Conservation (phyloP, 768 basidiomycete species). For the Amanita fuliginea region DNA sequence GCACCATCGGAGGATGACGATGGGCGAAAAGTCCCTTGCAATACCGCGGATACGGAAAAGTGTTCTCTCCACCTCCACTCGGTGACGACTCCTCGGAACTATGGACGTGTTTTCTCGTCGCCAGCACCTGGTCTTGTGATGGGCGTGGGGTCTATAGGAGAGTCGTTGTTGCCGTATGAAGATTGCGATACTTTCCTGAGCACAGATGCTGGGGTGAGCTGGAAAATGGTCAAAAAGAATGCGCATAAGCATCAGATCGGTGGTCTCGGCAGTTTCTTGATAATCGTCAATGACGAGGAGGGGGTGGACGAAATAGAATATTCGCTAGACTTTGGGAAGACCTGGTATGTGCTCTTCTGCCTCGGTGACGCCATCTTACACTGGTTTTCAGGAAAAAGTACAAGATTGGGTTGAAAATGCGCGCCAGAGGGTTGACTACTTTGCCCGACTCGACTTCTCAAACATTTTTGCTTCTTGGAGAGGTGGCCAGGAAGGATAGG, state of each 20-base stretch:
- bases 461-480: conserved; percentile 86
- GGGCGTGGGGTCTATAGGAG: conserved; percentile 90
- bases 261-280: conserved; percentile 71
- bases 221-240: conserved; percentile 64
- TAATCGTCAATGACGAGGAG: conserved; percentile 82
- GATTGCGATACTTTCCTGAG: conserved; percentile 93
- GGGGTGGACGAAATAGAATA: conserved; percentile 58
- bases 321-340: conserved; percentile 71
- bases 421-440: conserved; percentile 72
- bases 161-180: conserved; percentile 55
- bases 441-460: conserved; percentile 94
- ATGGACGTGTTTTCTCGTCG: conserved; percentile 89
- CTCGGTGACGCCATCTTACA: neutral
- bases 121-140: conserved; percentile 92
- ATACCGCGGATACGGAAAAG: conserved; percentile 36
- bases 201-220: conserved; percentile 78
- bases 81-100: conserved; percentile 87
- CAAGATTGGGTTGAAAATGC: conserved; percentile 57
- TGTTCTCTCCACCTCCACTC: conserved; percentile 92
- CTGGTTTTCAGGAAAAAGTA: conserved; percentile 47
- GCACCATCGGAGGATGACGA: conserved; percentile 48
- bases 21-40: conserved; percentile 54
- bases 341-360: conserved; percentile 47
- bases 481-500: conserved; percentile 52
- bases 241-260: conserved; percentile 97